Conservation (phyloP, 192 early-diverging fungal species). For the Geranomyces michiganensis region DNA sequence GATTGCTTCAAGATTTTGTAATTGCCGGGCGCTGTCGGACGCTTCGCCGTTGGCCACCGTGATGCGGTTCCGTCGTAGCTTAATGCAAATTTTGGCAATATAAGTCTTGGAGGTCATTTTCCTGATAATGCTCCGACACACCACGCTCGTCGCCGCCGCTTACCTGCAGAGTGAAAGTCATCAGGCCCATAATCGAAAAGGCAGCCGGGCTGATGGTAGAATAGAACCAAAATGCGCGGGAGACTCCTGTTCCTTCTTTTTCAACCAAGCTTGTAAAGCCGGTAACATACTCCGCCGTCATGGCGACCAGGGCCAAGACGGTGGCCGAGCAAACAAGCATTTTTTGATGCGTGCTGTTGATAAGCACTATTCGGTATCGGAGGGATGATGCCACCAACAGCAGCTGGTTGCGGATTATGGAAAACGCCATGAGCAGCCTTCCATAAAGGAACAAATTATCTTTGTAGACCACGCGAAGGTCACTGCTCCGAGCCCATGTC, state of each 20-base stretch:
- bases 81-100: too few species aligned
- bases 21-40: background rate
- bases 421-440: constrained; percentile 1
- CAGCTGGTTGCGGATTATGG: background rate
- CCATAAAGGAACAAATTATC: background rate
- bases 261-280: background rate
- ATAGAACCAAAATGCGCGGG: background rate
- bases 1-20: background rate
- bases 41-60: too few species aligned
- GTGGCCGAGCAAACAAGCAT: background rate
- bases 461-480: background rate
- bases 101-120: too few species aligned
- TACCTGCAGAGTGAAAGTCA: background rate
- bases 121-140: too few species aligned
- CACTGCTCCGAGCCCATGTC: background rate
- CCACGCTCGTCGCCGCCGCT: too few species aligned
- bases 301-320: background rate
- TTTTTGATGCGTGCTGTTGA: background rate
- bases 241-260: background rate
- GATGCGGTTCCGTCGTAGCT: too few species aligned
- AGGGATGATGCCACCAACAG: background rate
- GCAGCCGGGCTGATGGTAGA: background rate
- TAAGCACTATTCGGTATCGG: background rate
- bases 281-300: background rate
- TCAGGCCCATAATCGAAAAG: background rate